A percentile compares a stretch with the other conserved stretches of the same genome.
These are phyloP conservation scores for Paracoccidioides lutzii DNA, from an alignment of 2,329 filamentous ascomycete species.

Conservation along the genomic window DNA sequence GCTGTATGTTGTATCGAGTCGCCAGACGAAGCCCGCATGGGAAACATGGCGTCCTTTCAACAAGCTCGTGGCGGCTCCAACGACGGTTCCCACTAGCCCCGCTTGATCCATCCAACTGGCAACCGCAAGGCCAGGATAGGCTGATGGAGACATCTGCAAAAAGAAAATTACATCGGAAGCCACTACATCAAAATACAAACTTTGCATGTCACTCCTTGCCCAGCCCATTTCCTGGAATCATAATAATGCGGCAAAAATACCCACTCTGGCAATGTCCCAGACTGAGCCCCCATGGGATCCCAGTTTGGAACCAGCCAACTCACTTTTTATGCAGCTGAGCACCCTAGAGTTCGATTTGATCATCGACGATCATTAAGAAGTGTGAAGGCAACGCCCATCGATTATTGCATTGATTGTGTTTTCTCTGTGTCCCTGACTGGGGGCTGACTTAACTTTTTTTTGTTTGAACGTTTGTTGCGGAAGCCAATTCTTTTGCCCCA, in stretches of 20 bases:
- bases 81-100: background rate
- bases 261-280: background rate
- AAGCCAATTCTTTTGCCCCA: background rate
- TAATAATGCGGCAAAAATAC: background rate
- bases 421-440: no score
- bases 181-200: conserved; percentile 1
- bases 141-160: background rate
- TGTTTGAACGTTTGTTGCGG: no score
- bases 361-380: background rate
- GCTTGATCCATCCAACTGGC: background rate
- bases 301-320: background rate
- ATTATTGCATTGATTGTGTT: no score
- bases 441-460: no score
- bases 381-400: background rate
- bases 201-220: background rate
- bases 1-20: conserved; percentile 2
- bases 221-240: background rate
- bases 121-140: background rate
- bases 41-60: background rate
- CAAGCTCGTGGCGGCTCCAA: conserved; percentile 4
- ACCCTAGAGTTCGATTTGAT: background rate
- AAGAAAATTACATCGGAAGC: background rate
- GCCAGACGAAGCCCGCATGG: background rate
- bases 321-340: background rate
- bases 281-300: background rate